Conservation (phyloP, 1,284 basidiomycete species). For the Cryptococcus neoformans region DNA sequence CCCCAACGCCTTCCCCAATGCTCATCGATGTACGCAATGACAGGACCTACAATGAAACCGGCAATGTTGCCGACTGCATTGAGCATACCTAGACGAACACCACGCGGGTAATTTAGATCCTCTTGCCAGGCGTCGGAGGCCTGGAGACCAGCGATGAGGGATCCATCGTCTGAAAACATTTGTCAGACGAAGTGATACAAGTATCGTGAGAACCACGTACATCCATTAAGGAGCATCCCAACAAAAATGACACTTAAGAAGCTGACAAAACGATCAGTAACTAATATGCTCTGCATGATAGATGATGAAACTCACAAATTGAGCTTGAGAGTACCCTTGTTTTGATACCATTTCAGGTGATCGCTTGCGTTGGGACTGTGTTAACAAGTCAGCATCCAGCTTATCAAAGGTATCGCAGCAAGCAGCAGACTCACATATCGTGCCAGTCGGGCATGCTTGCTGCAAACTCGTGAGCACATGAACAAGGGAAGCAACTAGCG, state of each 20-base stretch:
- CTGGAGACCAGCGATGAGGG: conserved; percentile 47
- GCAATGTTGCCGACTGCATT: conserved; percentile 45
- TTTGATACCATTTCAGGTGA: conserved; percentile 41
- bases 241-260: conserved; percentile 50
- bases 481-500: conserved; percentile 41
- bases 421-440: conserved; percentile 37
- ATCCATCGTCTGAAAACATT: conserved; percentile 42
- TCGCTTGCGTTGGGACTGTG: conserved; percentile 47
- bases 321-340: conserved; percentile 49
- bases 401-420: neutral
- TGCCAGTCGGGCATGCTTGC: conserved; percentile 39
- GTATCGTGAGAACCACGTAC: conserved; percentile 21
- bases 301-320: conserved; percentile 42
- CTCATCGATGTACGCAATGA: conserved; percentile 49
- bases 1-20: conserved; percentile 47
- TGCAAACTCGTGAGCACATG: conserved; percentile 23
- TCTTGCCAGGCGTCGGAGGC: conserved; percentile 47
- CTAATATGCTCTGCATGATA: neutral
- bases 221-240: conserved; percentile 51
- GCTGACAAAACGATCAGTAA: conserved; percentile 21
- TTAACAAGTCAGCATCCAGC: neutral
- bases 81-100: conserved; percentile 42
- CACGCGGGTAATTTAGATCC: conserved; percentile 39
- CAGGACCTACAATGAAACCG: conserved; percentile 46
- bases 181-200: conserved; percentile 5